Base-by-base conservation (phyloP, 2,329 filamentous ascomycete genomes). In the Dryadomyces quercus-mongolicae region DNA sequence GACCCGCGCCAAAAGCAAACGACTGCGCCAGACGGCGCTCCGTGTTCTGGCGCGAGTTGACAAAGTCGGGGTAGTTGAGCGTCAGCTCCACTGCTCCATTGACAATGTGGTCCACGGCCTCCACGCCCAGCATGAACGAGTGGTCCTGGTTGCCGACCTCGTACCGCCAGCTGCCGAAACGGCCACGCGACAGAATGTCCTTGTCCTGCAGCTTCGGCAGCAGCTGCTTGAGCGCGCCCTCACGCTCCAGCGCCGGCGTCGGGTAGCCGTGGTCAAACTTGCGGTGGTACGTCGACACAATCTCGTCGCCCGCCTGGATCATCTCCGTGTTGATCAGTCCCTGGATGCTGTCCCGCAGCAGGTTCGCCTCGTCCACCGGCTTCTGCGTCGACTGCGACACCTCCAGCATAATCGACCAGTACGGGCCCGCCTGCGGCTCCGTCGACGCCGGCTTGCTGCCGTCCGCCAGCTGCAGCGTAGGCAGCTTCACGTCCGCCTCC, bases 371-470 rank as follows among this genome's bases (percentile, higher is more conserved):
- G 71, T 97, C 84, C 36, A 97, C 91, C 43, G 90, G 88, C 81
- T 98, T 98, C 85, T 95, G 82, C 66, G 81, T 82, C 36, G 92
- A 97, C 74, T 98, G 88, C 36, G 93, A 97, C 58, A 98, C 86
- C 74, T 98, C 93, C 63, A 98, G 76, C 93, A 98, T 98, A 77
- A 98, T 94, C 60, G 92, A 97, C 93, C 93, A 98, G 83, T 98
- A 98, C 45, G 93, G 93, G 38, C 93, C 93, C 65, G 86, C 81
- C 76, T 93, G 80, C 57, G 88, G 73, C 65, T 87, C 83, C 51
- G 76, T 77, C 62, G 81, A 87, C 58, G 76, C 71, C 55, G 90
- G 81, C 74, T 89, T 88, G 71, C 83, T 86, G 69, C 93, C 93
- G 64, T 96, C 80, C 55, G 86, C 93, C 45, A 91, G 78, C 70